Base-by-base conservation (phyloP, 306 rosid species). In the Gastrolobium bilobum region DNA sequence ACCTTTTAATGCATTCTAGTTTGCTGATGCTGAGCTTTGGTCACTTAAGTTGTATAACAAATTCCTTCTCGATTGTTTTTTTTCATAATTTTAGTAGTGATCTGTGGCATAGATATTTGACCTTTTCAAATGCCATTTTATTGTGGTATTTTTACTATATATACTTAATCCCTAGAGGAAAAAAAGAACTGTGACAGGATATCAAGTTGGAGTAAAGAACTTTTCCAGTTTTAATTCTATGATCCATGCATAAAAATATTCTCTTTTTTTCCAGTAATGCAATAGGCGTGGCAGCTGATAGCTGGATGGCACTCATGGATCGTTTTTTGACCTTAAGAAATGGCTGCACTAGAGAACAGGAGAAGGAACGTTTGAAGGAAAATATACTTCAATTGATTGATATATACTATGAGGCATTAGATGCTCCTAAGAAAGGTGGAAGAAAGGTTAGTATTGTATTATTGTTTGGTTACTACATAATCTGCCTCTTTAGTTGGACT, bases 231-330 rank as follows among this genome's bases (percentile, higher is more conserved):
- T 40, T 53, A 66, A 2, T 44, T 62, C 10, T 39, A n/a, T 29
- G 46, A 64, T 43, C 64, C 38, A 53, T 50, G 46, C 26, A 11
- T 79, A 48, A 51, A 64, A 78, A 29, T 11, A 10, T 68, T 60
- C 20, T 31, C 65, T 82, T 53, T 37, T 8, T 73, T 73, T 78
- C 43, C 90, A 94, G 98, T 79, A 77, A 56, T 5, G 59, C 92
- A 0, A 20, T 7, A 10, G 40, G 92, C 73, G 79, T 2, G 56
- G 92, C 98, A 51, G 93, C 93, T 61, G 90, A 89, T 7, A 58
- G 88, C 84, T 94, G 93, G 97, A 13, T 76, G 59, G 91, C 97
- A 47, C 66, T 86, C 43, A 91, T 94, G 94, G 98, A 92, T 73
- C 86, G 85, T 4, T 59, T 84, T 8, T 81, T 92, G 42, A 82